Evolutionary conservation across 805 yeast species (phyloP).

Genomic region (Wickerhamiella kurtzmanii): DNA sequence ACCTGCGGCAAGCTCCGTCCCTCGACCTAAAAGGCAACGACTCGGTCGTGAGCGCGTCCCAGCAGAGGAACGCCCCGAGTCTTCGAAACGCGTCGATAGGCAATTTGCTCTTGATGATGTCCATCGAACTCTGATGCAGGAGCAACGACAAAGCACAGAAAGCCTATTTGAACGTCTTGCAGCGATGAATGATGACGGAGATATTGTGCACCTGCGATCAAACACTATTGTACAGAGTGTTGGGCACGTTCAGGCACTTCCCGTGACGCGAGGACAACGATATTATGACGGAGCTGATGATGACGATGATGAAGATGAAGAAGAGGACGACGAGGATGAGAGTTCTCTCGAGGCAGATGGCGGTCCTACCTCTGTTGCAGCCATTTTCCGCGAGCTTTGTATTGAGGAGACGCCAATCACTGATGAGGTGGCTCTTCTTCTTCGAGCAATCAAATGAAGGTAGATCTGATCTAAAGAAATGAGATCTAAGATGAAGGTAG

Average conservation of each 20-base stretch:
- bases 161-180: slow-evolving; percentile 9
- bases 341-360: background rate
- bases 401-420: background rate
- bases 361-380: background rate
- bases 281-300: background rate
- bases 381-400: background rate
- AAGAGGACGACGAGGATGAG: background rate
- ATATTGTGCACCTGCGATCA: slow-evolving; percentile 14
- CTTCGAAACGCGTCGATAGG: background rate
- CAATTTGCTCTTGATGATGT: background rate
- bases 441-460: too few species aligned
- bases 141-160: slow-evolving; percentile 7
- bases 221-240: slow-evolving; percentile 9
- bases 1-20: background rate
- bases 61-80: too few species aligned
- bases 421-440: background rate
- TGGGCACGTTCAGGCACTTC: slow-evolving; percentile 16
- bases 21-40: background rate
- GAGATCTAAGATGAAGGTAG: too few species aligned
- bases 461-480: too few species aligned
- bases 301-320: background rate
- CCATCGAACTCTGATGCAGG: slow-evolving; percentile 1
- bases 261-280: background rate
- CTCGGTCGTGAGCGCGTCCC: background rate
- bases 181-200: slow-evolving; percentile 13